Conservation (phyloP, 192 early-diverging fungal genomes). For the Coemansia sp. region DNA sequence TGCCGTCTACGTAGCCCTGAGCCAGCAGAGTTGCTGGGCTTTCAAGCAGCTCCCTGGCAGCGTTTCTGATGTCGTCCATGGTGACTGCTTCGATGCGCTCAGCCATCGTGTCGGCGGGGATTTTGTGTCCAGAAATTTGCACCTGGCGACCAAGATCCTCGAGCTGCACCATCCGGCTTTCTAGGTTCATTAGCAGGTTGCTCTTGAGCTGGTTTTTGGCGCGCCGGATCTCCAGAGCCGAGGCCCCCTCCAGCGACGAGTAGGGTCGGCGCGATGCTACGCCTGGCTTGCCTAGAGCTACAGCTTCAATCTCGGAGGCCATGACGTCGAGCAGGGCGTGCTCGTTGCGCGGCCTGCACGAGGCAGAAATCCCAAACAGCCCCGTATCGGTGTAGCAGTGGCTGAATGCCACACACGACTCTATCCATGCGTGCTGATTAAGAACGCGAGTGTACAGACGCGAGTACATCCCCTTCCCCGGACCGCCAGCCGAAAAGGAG, state of each 20-base stretch:
- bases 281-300: conserved; percentile 46
- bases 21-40: conserved; percentile 65
- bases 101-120: conserved; percentile 76
- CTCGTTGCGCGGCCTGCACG: conserved; percentile 77
- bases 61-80: conserved; percentile 71
- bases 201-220: conserved; percentile 97
- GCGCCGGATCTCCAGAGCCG: conserved; percentile 65
- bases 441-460: conserved; percentile 92
- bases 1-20: conserved; percentile 58
- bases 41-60: conserved; percentile 64
- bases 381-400: conserved; percentile 88
- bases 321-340: conserved; percentile 76
- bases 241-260: conserved; percentile 38
- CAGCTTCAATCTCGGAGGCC: conserved; percentile 74
- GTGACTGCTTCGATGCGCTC: conserved; percentile 76
- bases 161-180: conserved; percentile 87
- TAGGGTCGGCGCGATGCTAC: conserved; percentile 29
- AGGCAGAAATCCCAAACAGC: conserved; percentile 89
- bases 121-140: conserved; percentile 66
- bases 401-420: conserved; percentile 90
- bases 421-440: conserved; percentile 92
- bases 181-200: conserved; percentile 90
- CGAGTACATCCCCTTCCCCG: conserved; percentile 99
- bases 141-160: conserved; percentile 94
- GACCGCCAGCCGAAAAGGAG: conserved; percentile 95